Evolutionary conservation across 164 flowering plant species (phyloP), one percentile per base, ranked within the genome.

Genomic region (Piper longum): DNA sequence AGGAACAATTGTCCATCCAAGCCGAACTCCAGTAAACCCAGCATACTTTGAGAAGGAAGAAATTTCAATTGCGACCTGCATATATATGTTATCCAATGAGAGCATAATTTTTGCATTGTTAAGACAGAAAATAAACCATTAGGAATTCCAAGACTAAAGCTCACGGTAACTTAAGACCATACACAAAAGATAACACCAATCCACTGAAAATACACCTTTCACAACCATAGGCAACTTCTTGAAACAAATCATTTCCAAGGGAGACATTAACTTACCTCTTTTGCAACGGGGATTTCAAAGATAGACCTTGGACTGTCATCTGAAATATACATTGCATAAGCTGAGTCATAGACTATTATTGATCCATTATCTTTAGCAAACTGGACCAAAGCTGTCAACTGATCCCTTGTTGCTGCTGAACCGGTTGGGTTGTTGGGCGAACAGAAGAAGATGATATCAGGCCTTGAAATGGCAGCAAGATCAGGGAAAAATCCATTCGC

Each of bases 381-480:
- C 67, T 86, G 69, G 26, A 90, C 98, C 48, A 93, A 75, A 45
- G 70, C 78, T 4, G 77, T 81, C 71, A 93, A 76, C 66, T 93
- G 95, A 65, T 82, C 91, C 60, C 90, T 81, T 41, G 98, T 78
- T 56, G 98, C 97, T 67, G 95, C 77, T 67, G 84, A 70, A 68
- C 97, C 98, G 57, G 96, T 93, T 57, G 98, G 98, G 69, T 93
- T 93, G 73, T 93, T 93, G 51, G 97, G 98, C 16, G 98, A 90
- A 67, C 98, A 93, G 77, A 93, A 93, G 69, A 88, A 93, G 59
- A 90, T 93, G 61, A 88, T 70, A 77, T 93, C 97, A 63, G 97
- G 79, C 65, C 83, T 74, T 43, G 83, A 41, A 71, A 76, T 76
- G 12, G 68, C 70, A 1, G 92, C 84, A 61, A 93, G 75, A 80